Conservation (phyloP, 106 monocot genomes). For the Dioscorea alata region DNA sequence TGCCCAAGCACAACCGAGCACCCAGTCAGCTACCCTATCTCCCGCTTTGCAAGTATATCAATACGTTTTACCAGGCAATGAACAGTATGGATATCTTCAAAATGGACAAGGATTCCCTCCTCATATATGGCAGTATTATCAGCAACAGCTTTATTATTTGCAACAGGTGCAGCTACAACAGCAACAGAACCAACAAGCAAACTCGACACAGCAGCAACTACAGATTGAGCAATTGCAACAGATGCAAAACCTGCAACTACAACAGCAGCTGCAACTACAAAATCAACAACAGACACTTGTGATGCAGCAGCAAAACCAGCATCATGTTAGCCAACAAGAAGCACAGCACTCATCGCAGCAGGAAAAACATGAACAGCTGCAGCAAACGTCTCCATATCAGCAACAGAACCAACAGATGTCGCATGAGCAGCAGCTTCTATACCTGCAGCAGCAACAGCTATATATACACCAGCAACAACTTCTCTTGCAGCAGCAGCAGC, state of each 20-base stretch:
- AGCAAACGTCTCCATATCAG: slow-evolving; percentile 8
- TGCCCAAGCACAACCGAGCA: slow-evolving; percentile 25
- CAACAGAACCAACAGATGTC: slow-evolving; percentile 20
- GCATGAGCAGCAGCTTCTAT: slow-evolving; percentile 18
- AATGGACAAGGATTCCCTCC: slow-evolving; percentile 32
- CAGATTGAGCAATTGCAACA: slow-evolving; percentile 10
- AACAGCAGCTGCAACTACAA: background rate
- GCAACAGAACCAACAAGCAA: slow-evolving; percentile 26
- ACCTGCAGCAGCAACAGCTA: slow-evolving; percentile 16
- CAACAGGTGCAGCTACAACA: slow-evolving; percentile 40
- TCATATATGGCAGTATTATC: slow-evolving; percentile 66
- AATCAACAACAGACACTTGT: background rate
- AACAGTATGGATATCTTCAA: slow-evolving; percentile 33
- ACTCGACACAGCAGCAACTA: slow-evolving; percentile 15
- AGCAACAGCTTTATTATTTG: slow-evolving; percentile 52
- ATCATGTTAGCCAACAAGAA: background rate
- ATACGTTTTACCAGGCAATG: slow-evolving; percentile 23
- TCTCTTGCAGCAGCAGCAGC: slow-evolving; percentile 35
- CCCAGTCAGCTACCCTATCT: slow-evolving; percentile 22
- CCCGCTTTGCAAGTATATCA: slow-evolving; percentile 25
- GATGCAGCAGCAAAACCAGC: slow-evolving; percentile 24
- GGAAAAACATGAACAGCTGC: slow-evolving; percentile 6
- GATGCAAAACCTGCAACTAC: background rate
- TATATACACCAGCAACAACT: slow-evolving; percentile 25
- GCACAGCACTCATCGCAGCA: background rate